A percentile compares a stretch with the other conserved stretches of the same genome.
Evolutionary conservation across 805 yeast species (phyloP).

Genomic region (Monosporozyma yasuniensis): DNA sequence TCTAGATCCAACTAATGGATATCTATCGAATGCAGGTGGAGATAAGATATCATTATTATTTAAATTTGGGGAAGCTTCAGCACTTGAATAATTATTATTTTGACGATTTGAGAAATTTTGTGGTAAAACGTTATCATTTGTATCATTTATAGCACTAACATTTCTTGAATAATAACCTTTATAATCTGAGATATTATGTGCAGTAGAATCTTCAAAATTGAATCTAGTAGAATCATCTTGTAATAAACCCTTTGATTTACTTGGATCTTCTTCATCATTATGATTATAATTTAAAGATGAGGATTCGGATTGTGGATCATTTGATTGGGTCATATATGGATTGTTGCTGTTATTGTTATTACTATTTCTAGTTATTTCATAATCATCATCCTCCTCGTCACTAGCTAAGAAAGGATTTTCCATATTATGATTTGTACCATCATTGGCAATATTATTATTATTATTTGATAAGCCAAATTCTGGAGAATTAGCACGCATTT

Average conservation of each 20-base stretch:
- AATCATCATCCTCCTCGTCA: constrained; percentile 12
- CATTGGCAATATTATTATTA: not conserved
- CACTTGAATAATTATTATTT: constrained; percentile 6
- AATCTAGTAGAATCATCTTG: not conserved
- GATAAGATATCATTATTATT: constrained; percentile 23
- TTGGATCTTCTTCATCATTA: not conserved
- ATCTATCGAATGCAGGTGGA: constrained; percentile 59
- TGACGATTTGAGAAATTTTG: not conserved
- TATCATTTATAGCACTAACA: constrained; percentile 2
- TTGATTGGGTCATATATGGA: not conserved
- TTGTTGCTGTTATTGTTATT: not conserved
- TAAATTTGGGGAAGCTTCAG: constrained; percentile 9
- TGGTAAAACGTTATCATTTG: not conserved
- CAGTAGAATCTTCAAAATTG: not conserved
- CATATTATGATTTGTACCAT: not conserved
- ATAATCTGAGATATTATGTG: constrained; percentile 9
- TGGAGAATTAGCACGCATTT: not conserved
- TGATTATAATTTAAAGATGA: constrained; percentile 3
- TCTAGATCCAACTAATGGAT: constrained; percentile 54
- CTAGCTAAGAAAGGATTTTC: constrained; percentile 11
- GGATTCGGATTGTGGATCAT: constrained; percentile 1
- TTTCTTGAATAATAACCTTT: constrained; percentile 25
- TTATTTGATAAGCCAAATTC: not conserved
- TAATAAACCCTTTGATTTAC: not conserved
- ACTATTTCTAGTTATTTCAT: not conserved